These are phyloP conservation scores for Seiridium unicorne DNA, from an alignment of 2,329 filamentous ascomycete species.

Conservation along the genomic window DNA sequence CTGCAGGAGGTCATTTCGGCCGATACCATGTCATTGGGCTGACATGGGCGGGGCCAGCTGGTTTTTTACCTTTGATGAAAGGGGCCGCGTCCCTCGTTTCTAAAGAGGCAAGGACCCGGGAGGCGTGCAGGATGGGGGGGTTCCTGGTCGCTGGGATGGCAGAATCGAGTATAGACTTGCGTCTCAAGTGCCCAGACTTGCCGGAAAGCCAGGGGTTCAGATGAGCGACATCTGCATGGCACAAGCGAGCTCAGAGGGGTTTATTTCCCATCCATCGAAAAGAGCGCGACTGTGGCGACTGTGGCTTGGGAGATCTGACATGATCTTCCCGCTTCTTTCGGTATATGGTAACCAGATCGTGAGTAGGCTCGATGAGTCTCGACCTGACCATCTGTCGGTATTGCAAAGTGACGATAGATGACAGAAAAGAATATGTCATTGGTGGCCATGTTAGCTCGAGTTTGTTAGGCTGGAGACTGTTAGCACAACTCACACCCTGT, in stretches of 20 bases:
- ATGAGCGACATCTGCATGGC: background rate
- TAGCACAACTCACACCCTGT: no score
- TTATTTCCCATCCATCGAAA: background rate
- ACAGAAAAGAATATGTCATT: background rate
- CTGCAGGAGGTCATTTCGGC: background rate
- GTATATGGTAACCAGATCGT: conserved; percentile 1
- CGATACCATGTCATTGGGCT: conserved; percentile 4
- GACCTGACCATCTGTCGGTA: background rate
- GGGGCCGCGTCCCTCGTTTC: conserved; percentile 2
- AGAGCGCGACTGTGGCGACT: conserved; percentile 2
- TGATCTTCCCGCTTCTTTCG: background rate
- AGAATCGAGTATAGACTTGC: background rate
- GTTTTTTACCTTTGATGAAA: conserved; percentile 7
- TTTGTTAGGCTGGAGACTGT: no score
- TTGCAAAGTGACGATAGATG: background rate
- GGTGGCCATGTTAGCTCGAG: no score
- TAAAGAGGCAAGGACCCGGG: conserved; percentile 3
- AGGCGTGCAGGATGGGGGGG: background rate
- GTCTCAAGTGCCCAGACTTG: background rate
- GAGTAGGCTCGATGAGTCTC: background rate
- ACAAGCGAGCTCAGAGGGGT: conserved; percentile 1
- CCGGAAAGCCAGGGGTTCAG: background rate
- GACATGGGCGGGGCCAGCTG: background rate
- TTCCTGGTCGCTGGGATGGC: background rate
- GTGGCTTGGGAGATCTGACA: background rate